Evolutionary conservation across 129 eudicot species (phyloP), one percentile per base, ranked within the genome.

Genomic region (Artemisia tridentata): DNA sequence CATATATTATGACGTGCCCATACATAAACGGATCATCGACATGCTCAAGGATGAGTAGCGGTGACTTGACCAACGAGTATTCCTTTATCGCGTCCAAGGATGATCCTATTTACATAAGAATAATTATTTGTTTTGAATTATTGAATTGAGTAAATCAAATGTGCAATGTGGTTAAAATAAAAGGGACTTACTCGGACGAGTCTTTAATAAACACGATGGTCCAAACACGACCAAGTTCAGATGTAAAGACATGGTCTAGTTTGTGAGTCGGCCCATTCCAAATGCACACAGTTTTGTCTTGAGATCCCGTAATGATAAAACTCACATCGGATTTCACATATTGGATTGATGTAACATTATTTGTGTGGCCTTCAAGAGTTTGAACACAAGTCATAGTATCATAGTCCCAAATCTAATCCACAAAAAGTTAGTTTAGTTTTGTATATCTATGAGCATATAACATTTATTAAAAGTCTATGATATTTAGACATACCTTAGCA

Each of bases 81-180:
- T 52, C 95, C 91, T 69, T 85, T 88, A 66, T 88, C 95, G 52
- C 83, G 85, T 15, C 91, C 95, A 59, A 88, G 68, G 31, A 82
- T 75, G 70, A 88, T 50, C 88, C 91, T 88, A 77, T 63, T 38
- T 18, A 12, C 41, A 64, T 27, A 62, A 50, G 8, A 72, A 57
- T 4, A 17, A 31, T 31, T 31, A 4, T 34, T 34, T 5, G 41
- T 6, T 34, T 34, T 5, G 7, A 34, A 6, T 9, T 34, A 5
- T 34, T 34, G 41, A 34, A 34, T 34, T 1, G 8, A 34, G 41
- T 34, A 5, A 34, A 34, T 34, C 41, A 34, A 4, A 31, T 5
- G 38, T 4, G 38, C 38, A 34, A 34, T 34, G 41, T 34, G 1
- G 48, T 2, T 27, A n/a, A 45, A 71, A 13, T 29, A 5, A 16